Conservation (phyloP, 1,284 basidiomycete genomes). For the Bondarzewia mesenterica region DNA sequence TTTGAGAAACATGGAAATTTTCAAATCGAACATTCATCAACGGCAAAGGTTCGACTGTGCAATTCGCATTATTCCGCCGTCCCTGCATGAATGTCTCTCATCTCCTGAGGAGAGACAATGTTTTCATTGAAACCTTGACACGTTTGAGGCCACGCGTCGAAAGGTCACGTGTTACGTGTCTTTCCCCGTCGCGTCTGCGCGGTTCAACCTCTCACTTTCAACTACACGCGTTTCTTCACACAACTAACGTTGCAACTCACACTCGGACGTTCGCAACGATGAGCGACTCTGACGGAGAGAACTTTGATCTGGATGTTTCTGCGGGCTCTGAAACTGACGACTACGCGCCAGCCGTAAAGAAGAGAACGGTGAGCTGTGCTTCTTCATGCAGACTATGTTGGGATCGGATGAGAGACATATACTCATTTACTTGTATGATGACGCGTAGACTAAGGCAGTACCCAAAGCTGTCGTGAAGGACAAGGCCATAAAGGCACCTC, state of each 20-base stretch:
- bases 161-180: no score
- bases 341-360: slow-evolving; percentile 55
- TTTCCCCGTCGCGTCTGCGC: not conserved
- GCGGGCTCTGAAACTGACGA: slow-evolving; percentile 58
- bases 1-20: no score
- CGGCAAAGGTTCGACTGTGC: no score
- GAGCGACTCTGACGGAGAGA: slow-evolving; percentile 59
- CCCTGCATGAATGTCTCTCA: no score
- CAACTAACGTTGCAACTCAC: not conserved
- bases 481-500: slow-evolving; percentile 28
- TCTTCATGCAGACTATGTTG: not conserved
- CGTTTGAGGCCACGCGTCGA: no score
- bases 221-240: not conserved
- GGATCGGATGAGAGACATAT: not conserved
- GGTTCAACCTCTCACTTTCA: not conserved
- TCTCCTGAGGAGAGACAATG: no score
- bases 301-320: slow-evolving; percentile 52
- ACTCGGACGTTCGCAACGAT: slow-evolving; percentile 20
- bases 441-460: slow-evolving; percentile 30
- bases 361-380: slow-evolving; percentile 25
- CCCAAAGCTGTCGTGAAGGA: slow-evolving; percentile 27
- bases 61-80: no score
- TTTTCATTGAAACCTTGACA: no score
- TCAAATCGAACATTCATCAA: no score
- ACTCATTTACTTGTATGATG: not conserved